Conservation (phyloP, 202 grass and related monocot genomes). For the Musa balbisiana region DNA sequence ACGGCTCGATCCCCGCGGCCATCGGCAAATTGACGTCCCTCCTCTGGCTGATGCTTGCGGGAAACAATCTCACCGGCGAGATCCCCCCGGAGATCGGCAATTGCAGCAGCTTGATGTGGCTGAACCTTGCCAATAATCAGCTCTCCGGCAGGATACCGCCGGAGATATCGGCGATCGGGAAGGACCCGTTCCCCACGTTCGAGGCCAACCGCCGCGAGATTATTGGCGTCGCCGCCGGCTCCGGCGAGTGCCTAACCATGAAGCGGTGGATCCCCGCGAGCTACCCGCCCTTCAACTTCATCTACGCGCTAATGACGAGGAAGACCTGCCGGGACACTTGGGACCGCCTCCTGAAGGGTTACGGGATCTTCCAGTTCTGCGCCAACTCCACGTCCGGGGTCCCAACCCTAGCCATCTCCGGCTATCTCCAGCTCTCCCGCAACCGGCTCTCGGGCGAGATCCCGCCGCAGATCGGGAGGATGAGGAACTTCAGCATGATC, state of each 20-base stretch:
- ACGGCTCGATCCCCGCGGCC: slow-evolving; percentile 38
- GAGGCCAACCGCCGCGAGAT: slow-evolving; percentile 36
- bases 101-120: slow-evolving; percentile 79
- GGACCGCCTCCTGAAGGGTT: slow-evolving; percentile 65
- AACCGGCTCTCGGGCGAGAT: slow-evolving; percentile 61
- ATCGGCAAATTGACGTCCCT: slow-evolving; percentile 78
- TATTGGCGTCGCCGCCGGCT: slow-evolving; percentile 28
- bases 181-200: slow-evolving; percentile 56
- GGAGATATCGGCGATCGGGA: slow-evolving; percentile 56
- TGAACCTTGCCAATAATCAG: slow-evolving; percentile 62
- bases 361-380: slow-evolving; percentile 61
- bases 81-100: slow-evolving; percentile 77
- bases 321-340: slow-evolving; percentile 59
- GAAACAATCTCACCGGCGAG: slow-evolving; percentile 53
- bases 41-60: slow-evolving; percentile 80
- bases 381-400: slow-evolving; percentile 39
- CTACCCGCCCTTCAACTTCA: slow-evolving; percentile 88
- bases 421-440: slow-evolving; percentile 70
- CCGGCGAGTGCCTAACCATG: slow-evolving; percentile 72
- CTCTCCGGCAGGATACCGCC: slow-evolving; percentile 49
- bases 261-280: slow-evolving; percentile 67
- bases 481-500: slow-evolving; percentile 61
- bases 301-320: slow-evolving; percentile 56
- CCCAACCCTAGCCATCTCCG: slow-evolving; percentile 42
- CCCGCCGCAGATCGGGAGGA: slow-evolving; percentile 43